Base-by-base conservation (phyloP, 306 rosid genomes). In the Castanospermum australe region DNA sequence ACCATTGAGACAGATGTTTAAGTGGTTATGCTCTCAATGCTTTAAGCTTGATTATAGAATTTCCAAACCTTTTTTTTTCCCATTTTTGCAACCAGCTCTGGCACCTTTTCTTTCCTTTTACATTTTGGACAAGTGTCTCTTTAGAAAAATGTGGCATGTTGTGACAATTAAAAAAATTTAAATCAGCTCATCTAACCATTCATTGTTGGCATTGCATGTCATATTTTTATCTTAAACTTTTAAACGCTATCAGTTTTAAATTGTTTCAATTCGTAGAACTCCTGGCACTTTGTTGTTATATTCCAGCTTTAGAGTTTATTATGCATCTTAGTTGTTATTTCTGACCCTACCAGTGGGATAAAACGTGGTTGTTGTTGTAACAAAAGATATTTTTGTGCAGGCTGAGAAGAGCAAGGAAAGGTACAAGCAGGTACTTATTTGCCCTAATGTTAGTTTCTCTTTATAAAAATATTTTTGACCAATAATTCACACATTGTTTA, bases 391-490 rank as follows among this genome's bases (percentile, higher is more conserved):
- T 86, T 21, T 62, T 73, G 42, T 84, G 89, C 93, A 95, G 99
- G 91, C 81, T 39, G 93, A 85, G 84, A 88, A 85, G 83, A 79
- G 77, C 20, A 91, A 84, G 85, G 89, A 88, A 82, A 90, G 99
- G 80, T 80, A 42, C 78, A 90, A 90, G 84, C 96, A 93, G 99
- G 99, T 95, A 91, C 28, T 69, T 22, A 14, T 84, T 50, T 75
- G 5, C 39, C 67, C 52, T 78, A 15, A 22, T 70, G 18, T 73
- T 74, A 48, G 28, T 64, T 60, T 69, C 25, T 18, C 64, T 32
- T 42, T 48, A 44, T 72, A 61, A 57, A 45, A 67, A 17, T 28
- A 28, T 36, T 35, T 65, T 42, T 35, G 42, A 45, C 33, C 9
- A 47, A 18, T 8, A 30, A 54, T 35, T 69, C 50, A 39, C 73